phyloP scores from a whole-genome alignment of 2,329 filamentous ascomycete genomes.

The Sporothrix pallida region DNA sequence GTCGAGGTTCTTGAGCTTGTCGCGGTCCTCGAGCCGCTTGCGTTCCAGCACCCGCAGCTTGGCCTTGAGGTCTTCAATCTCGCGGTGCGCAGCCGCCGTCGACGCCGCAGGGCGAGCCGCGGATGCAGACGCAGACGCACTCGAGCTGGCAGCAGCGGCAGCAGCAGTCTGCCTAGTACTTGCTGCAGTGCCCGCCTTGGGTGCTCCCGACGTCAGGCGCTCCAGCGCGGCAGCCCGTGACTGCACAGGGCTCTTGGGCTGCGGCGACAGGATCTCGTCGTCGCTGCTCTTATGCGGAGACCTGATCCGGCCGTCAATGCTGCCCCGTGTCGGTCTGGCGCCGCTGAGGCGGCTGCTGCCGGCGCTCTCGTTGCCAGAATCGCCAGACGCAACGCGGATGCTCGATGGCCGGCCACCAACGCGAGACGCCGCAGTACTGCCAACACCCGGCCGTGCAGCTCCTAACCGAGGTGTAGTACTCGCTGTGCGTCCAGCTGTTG shows the following conservation, averaged over 20 bases:
- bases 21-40: slow-evolving; percentile 82
- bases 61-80: slow-evolving; percentile 86
- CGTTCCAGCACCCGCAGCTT: slow-evolving; percentile 88
- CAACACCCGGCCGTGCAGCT: slow-evolving; percentile 34
- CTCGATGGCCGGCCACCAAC: slow-evolving; percentile 48
- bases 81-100: slow-evolving; percentile 59
- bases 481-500: slow-evolving; percentile 43
- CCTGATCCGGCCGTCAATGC: slow-evolving; percentile 40
- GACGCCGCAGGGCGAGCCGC: slow-evolving; percentile 42
- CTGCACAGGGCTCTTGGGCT: slow-evolving; percentile 57
- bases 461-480: slow-evolving; percentile 30
- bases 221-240: slow-evolving; percentile 60
- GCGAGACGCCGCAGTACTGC: slow-evolving; percentile 43
- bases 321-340: slow-evolving; percentile 46
- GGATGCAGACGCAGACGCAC: slow-evolving; percentile 40
- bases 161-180: slow-evolving; percentile 32
- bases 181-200: slow-evolving; percentile 30
- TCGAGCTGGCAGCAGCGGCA: slow-evolving; percentile 38
- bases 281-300: slow-evolving; percentile 58
- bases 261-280: slow-evolving; percentile 56
- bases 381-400: slow-evolving; percentile 54
- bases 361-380: slow-evolving; percentile 50
- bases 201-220: slow-evolving; percentile 52
- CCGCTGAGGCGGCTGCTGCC: slow-evolving; percentile 40
- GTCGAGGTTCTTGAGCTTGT: slow-evolving; percentile 80